These are phyloP conservation scores for Saccharomycopsis malanga DNA, from an alignment of 805 yeast species.

Conservation along the genomic window DNA sequence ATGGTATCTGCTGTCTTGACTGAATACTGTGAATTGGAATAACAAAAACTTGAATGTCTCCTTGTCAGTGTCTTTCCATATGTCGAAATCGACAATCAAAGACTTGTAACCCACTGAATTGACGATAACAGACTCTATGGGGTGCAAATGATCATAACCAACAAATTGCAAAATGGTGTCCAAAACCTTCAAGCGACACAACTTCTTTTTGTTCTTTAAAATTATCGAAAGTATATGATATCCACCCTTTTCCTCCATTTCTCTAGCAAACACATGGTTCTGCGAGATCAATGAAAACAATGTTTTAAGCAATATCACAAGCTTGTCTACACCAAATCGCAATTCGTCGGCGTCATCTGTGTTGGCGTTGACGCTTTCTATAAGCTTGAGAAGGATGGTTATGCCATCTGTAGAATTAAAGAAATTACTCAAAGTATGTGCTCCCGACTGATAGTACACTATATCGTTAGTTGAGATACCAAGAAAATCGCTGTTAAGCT, in stretches of 20 bases:
- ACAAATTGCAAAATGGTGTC: constrained; percentile 42
- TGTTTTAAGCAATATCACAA: constrained; percentile 29
- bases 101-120: constrained; percentile 51
- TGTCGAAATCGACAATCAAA: constrained; percentile 55
- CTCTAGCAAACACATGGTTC: constrained; percentile 46
- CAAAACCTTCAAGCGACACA: constrained; percentile 37
- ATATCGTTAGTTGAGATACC: constrained; percentile 8
- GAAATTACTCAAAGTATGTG: constrained; percentile 11
- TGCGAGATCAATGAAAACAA: constrained; percentile 39
- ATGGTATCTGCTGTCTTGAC: constrained; percentile 44
- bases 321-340: neutral
- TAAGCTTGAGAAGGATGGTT: constrained; percentile 36
- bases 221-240: constrained; percentile 52
- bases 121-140: constrained; percentile 49
- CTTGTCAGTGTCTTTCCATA: constrained; percentile 38
- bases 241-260: constrained; percentile 54
- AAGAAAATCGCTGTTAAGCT: constrained; percentile 12
- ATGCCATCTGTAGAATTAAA: constrained; percentile 43
- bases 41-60: constrained; percentile 47
- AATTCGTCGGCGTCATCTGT: constrained; percentile 27
- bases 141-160: constrained; percentile 48
- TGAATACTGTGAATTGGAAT: constrained; percentile 51
- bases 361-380: constrained; percentile 38
- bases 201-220: constrained; percentile 36
- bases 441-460: constrained; percentile 9